Evolutionary conservation across 371 early-diverging fungal genomes (phyloP), one percentile per base, ranked within the genome.

Genomic region (Mucor plumbeus): DNA sequence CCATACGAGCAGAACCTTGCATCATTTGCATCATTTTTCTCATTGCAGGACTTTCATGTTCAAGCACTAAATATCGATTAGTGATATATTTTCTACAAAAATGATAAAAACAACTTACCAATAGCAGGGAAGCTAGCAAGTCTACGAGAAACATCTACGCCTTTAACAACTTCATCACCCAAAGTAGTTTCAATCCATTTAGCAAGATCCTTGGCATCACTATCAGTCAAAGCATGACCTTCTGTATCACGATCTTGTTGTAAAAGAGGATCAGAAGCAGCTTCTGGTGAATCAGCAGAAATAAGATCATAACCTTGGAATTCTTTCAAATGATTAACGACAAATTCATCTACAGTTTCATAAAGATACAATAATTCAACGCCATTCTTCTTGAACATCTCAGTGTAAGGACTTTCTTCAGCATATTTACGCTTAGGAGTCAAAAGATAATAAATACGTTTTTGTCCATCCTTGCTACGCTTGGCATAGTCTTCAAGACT

Each of bases 371-470:
- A 78, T 5, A 99, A 60, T 66, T 93, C 90, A 38, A 89, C 76
- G 54, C 82, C 88, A 62, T 88, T 88, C 75, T 87, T 81, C 77
- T 89, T 87, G 76, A 92, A 92, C 70, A 89, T 88, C 75, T 97
- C 98, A 35, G 94, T 88, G 75, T 95, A 94, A 15, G 99, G 98
- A 66, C 90, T 90, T 57, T 90, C 89, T 60, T 90, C 86, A 10
- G 94, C 91, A 63, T 91, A 90, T 55, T 91, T 84, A 58, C 92
- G 83, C 71, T 84, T 88, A 31, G 92, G 85, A 31, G 95, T 96
- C 67, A 97, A 90, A 36, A 95, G 68, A 72, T 92, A 95, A 77
- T 94, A 97, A 64, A 99, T 99, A 75, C 94, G 89, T 68, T 96
- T 92, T 78, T 98, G 99, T 17, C 87, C 91, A 54, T 91, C 85